Evolutionary conservation across 768 basidiomycete species (phyloP).

Genomic region (Mycena maculata): DNA sequence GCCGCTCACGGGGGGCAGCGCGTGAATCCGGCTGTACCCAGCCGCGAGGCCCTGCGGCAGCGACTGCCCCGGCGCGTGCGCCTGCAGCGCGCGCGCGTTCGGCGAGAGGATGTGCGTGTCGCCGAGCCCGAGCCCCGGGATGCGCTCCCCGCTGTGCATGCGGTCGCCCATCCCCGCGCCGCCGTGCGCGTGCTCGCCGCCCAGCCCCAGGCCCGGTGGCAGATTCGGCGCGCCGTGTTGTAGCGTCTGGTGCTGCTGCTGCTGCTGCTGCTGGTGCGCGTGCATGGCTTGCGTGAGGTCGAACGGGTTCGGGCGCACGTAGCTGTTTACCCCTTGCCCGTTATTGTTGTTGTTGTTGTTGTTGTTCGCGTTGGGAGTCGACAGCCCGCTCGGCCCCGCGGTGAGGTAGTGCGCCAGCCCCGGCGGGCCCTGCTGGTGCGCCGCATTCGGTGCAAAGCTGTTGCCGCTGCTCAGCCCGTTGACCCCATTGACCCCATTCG

Average conservation of each 20-base stretch:
- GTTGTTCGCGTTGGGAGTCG: constrained; percentile 40
- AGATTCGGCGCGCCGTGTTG: neutral
- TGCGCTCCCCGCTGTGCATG: too few species aligned
- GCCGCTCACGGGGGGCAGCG: constrained; percentile 57
- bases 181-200: constrained; percentile 48
- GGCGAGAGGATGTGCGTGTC: constrained; percentile 65
- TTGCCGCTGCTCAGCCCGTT: neutral
- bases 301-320: constrained; percentile 58
- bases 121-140: constrained; percentile 60
- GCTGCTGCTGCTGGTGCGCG: constrained; percentile 51
- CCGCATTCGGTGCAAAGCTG: constrained; percentile 23
- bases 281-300: constrained; percentile 55
- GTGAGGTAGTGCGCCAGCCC: constrained; percentile 31
- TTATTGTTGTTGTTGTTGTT: constrained; percentile 13
- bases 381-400: constrained; percentile 24
- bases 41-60: constrained; percentile 93
- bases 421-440: constrained; percentile 22
- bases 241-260: neutral
- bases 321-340: constrained; percentile 20
- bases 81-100: constrained; percentile 80
- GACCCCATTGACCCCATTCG: too few species aligned
- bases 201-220: constrained; percentile 61
- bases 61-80: constrained; percentile 91
- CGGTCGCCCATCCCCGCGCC: too few species aligned
- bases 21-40: constrained; percentile 90